Percentiles rank a stretch among this genome's conserved stretches.
Evolutionary conservation across 2,329 filamentous ascomycete genomes (phyloP).

Genomic region (Paraphoma sp.): DNA sequence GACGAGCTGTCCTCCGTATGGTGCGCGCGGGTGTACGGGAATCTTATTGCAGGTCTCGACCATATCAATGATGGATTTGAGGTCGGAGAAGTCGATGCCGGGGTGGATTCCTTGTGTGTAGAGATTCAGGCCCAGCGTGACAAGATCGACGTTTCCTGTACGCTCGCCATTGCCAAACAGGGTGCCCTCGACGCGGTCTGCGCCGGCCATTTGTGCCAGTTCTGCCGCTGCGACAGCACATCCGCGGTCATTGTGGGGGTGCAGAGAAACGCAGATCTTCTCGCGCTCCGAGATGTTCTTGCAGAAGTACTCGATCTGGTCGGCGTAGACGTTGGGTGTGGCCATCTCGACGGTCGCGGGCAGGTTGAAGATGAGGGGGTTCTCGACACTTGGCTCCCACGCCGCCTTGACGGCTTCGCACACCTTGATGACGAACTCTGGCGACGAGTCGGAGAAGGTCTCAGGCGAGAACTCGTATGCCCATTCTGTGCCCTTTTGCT

Average conservation of each 20-base stretch:
- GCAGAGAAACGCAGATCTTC: slow-evolving; percentile 86
- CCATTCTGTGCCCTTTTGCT: slow-evolving; percentile 68
- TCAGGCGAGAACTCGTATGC: slow-evolving; percentile 85
- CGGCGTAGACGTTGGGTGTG: slow-evolving; percentile 94
- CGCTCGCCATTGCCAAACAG: slow-evolving; percentile 94
- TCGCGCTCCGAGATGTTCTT: slow-evolving; percentile 82
- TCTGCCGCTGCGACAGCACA: slow-evolving; percentile 90
- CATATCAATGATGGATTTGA: slow-evolving; percentile 82
- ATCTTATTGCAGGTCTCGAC: slow-evolving; percentile 96
- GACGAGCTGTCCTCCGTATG: slow-evolving; percentile 91
- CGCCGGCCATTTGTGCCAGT: slow-evolving; percentile 94
- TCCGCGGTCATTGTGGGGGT: slow-evolving; percentile 94
- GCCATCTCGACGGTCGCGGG: slow-evolving; percentile 95
- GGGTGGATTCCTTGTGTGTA: slow-evolving; percentile 92
- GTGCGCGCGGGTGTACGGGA: slow-evolving; percentile 85
- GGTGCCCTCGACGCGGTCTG: slow-evolving; percentile 91
- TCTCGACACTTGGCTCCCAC: slow-evolving; percentile 81
- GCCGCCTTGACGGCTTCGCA: slow-evolving; percentile 94
- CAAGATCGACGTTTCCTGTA: slow-evolving; percentile 93
- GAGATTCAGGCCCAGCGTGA: slow-evolving; percentile 89
- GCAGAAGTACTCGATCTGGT: slow-evolving; percentile 97
- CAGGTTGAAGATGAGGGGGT: slow-evolving; percentile 94
- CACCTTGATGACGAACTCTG: slow-evolving; percentile 81
- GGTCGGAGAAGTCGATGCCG: slow-evolving; percentile 88
- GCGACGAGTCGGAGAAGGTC: slow-evolving; percentile 87